Conservation (phyloP, 345 rosid species). For the Eucalyptus sp. region DNA sequence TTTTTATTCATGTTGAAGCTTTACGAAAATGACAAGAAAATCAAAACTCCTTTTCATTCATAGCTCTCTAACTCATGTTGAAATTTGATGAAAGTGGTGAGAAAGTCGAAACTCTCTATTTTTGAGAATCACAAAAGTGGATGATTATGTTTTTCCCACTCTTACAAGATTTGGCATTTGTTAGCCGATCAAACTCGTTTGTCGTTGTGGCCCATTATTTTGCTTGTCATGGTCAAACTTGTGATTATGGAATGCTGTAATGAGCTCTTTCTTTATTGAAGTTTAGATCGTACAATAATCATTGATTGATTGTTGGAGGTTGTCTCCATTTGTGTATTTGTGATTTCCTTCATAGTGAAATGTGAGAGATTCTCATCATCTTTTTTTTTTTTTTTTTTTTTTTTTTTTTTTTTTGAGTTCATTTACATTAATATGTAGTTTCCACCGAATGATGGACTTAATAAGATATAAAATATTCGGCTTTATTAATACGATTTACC, state of each 20-base stretch:
- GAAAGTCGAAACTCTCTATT: neutral
- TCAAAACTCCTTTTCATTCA: neutral
- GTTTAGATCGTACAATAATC: neutral
- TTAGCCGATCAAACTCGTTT: accelerated
- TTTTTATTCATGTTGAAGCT: accelerated
- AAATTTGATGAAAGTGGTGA: neutral
- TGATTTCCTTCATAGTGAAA: neutral
- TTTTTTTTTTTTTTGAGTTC: neutral
- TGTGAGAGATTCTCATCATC: neutral
- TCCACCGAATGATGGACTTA: neutral
- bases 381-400: neutral
- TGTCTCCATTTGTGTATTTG: neutral
- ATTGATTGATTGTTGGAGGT: neutral
- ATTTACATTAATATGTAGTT: neutral
- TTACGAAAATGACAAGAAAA: neutral
- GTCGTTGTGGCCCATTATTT: neutral
- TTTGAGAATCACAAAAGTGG: accelerated
- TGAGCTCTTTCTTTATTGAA: neutral
- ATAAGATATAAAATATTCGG: neutral
- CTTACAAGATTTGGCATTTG: neutral
- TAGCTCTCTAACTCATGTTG: accelerated
- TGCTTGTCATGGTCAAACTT: neutral
- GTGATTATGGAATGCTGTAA: neutral
- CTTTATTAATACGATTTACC: neutral
- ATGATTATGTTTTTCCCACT: accelerated